Evolutionary conservation across 129 eudicot genomes (phyloP), one percentile per base, ranked within the genome.

Genomic region (Flaveria bidentis): DNA sequence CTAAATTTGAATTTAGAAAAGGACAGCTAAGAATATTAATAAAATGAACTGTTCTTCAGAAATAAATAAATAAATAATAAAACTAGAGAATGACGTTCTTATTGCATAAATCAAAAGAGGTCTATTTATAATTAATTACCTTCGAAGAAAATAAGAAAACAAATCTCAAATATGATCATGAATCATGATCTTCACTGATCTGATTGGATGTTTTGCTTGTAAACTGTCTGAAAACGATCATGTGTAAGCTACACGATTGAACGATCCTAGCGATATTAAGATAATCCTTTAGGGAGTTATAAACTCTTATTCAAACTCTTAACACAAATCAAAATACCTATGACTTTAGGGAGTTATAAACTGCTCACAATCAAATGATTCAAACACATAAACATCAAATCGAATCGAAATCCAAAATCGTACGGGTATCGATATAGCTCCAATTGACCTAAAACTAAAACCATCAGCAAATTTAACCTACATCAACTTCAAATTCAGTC

Each of bases 11-110:
- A 82, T 49, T 64, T 53, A 53, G 18, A 71, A 75, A 76, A 9
- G 60, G 85, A 82, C 85, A 82, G 85, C 85, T 77, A 77, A 82
- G 64, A 78, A 56, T 47, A 49, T 61, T 56, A 69, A 75, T 20
- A 70, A 12, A 12, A 65, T 71, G 78, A 81, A 60, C 69, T 82
- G 75, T 62, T 75, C 5, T 14, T 66, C 22, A 6, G 0, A 66
- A 26, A 36, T 14, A 45, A 45, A 28, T 28, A 28, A 28, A 28
- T 28, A 28, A 28, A 20, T 2, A 45, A 57, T 70, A 49, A 25
- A 63, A 15, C 6, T 78, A 71, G 9, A 73, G 15, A 49, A 68
- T 73, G 80, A 56, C 76, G 65, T 55, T 67, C 18, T 65, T 67
- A 18, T 73, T 61, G 7, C 23, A 51, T 46, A 12, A 26, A 7